Base-by-base conservation (phyloP, 306 rosid genomes). In the Rubus parviflorus region DNA sequence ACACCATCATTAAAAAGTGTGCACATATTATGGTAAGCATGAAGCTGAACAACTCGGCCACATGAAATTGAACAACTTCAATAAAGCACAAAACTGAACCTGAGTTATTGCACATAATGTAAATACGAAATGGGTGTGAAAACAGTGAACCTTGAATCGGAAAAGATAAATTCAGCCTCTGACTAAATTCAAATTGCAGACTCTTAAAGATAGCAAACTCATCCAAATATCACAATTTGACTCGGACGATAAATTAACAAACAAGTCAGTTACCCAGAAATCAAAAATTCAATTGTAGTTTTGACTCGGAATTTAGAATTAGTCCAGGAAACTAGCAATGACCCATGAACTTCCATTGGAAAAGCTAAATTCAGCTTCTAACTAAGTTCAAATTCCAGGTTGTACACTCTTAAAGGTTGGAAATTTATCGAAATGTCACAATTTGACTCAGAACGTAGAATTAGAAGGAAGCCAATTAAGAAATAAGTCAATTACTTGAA, bases 1-100 rank as follows among this genome's bases (percentile, higher is more conserved):
- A 60, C 42, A 81, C 46, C 60, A 76, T 0, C 57, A 11, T 47
- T 22, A 75, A 47, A 47, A 75, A 61, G 14, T 19, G 19, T 11
- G 70, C 60, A 61, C 10, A 61, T 25, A 16, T 49, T 8, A 46
- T 3, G 35, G 41, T 45, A 68, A 22, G 43, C 20, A 43, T 46
- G 73, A 20, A 23, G 56, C 37, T 10, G 37, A 43, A 8, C 67
- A 37, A 17, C 48, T 30, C 47, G 12, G 14, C 73, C 74, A 71
- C 62, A 49, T 17, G 75, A 70, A 70, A 70, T 3, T 11, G 52
- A 3, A 20, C 38, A 73, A 73, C 35, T 16, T 16, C 14, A 42
- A 25, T 22, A 15, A 38, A 72, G 0, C 61, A 40, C 40, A 68
- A 46, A 45, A 45, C 5, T 68, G 72, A 4, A 45, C 25, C 45